phyloP scores from a whole-genome alignment of 139 green algal species.

The Chlamydomonas eustigma region DNA sequence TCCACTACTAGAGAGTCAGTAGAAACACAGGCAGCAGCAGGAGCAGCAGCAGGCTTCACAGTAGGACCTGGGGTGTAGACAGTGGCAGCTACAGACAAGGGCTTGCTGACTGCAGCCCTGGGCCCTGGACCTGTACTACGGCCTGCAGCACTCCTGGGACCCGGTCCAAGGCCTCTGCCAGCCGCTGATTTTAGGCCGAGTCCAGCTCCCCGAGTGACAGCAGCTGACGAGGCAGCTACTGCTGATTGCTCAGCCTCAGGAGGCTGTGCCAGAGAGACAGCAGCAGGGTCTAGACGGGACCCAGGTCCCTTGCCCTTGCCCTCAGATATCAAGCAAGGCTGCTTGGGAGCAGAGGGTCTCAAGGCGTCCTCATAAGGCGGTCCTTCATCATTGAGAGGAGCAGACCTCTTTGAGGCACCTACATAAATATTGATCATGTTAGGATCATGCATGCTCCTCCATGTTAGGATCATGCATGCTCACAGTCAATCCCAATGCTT shows the following conservation, averaged over 20 bases:
- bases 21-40: neutral
- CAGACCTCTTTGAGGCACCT: neutral
- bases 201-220: neutral
- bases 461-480: neutral
- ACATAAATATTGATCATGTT: neutral
- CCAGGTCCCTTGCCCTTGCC: neutral
- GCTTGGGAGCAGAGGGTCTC: neutral
- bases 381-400: neutral
- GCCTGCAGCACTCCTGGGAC: too few species aligned
- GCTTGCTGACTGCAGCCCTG: too few species aligned
- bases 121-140: too few species aligned
- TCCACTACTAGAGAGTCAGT: neutral
- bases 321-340: neutral
- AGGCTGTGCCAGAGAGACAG: neutral
- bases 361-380: neutral
- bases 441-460: too few species aligned
- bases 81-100: neutral
- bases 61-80: neutral
- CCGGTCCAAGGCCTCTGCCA: too few species aligned
- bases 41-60: neutral
- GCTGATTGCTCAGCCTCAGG: neutral
- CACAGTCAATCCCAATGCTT: neutral
- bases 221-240: neutral
- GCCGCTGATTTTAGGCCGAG: too few species aligned
- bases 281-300: neutral